These are phyloP conservation scores for Trametes sanguinea DNA, from an alignment of 768 basidiomycete species.

Conservation along the genomic window DNA sequence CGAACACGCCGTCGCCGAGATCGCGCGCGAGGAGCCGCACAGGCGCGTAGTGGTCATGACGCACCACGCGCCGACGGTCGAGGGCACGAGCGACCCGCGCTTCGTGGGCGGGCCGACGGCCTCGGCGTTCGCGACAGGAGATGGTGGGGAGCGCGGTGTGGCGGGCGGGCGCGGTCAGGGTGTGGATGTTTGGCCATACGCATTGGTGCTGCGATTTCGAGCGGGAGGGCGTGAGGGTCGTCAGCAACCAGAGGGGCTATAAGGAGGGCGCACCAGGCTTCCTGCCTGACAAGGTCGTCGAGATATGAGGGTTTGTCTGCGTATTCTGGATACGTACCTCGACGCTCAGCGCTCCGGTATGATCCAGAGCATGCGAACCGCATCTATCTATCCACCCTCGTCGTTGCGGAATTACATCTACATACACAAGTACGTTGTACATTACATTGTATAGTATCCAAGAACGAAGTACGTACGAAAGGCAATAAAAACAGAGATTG, in stretches of 20 bases:
- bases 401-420: too few species aligned
- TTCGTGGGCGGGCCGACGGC: conserved; percentile 29
- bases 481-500: not conserved
- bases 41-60: conserved; percentile 39
- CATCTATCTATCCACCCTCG: too few species aligned
- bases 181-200: conserved; percentile 47
- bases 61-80: conserved; percentile 43
- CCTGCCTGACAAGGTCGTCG: conserved; percentile 8
- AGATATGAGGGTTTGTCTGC: not conserved
- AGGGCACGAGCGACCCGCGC: conserved; percentile 37
- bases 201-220: conserved; percentile 43
- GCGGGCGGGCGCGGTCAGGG: conserved; percentile 28
- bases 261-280: conserved; percentile 12
- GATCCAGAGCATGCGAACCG: too few species aligned
- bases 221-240: conserved; percentile 35
- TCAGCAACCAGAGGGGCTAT: conserved; percentile 40
- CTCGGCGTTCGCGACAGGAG: conserved; percentile 38
- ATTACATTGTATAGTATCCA: not conserved
- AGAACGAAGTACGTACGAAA: not conserved
- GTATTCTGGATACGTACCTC: too few species aligned
- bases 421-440: too few species aligned
- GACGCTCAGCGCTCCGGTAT: too few species aligned
- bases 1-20: conserved; percentile 26
- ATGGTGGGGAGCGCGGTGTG: conserved; percentile 33
- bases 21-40: conserved; percentile 33